Base-by-base conservation (phyloP, 768 basidiomycete species). In the Macrolepiota fuliginosa region DNA sequence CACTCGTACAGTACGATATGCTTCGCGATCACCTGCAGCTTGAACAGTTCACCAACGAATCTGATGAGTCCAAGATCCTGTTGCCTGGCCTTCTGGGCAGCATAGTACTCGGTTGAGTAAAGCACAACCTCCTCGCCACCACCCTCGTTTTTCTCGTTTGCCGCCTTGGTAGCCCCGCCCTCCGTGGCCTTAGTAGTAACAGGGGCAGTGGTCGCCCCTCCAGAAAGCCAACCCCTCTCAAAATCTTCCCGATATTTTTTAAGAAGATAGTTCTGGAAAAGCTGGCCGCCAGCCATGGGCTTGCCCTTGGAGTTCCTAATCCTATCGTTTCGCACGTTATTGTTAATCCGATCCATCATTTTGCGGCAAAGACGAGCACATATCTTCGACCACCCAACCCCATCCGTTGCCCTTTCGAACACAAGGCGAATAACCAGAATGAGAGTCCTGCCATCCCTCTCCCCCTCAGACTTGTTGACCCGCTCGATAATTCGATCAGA, bases 221-320 rank as follows among this genome's bases (percentile, higher is more conserved):
- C 92, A 24, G 87, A 86, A 39, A 90, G 83, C 96, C 96, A 98
- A 5, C 95, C 95, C 63, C 89, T 86, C 79, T 98, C 96, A 73
- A 98, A 98, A 77, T 98, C 96, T 71, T 97, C 93, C 72, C 97
- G 96, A 77, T 96, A 98, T 47, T 95, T 86, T 71, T 96, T 96
- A 58, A 98, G 83, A 22, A 98, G 83, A 77, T 98, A 98, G 77
- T 96, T 96, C 64, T 95, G 83, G 90, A 98, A 99, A 45, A 98
- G 84, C 62, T 92, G 88, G 53, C 96, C 95, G 66, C 96, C 96
- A 47, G 91, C 82, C 62, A 96, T 90, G 19, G 91, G 91, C 71
- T 90, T 89, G 70, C 92, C 93, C 64, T 95, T 92, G 12, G 77
- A 45, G 65, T 86, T 88, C 77, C 81, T 86, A 76, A 96, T 91